phyloP scores from a whole-genome alignment of 1,139 yeast genomes.

The Yamadazyma trypodendri region DNA sequence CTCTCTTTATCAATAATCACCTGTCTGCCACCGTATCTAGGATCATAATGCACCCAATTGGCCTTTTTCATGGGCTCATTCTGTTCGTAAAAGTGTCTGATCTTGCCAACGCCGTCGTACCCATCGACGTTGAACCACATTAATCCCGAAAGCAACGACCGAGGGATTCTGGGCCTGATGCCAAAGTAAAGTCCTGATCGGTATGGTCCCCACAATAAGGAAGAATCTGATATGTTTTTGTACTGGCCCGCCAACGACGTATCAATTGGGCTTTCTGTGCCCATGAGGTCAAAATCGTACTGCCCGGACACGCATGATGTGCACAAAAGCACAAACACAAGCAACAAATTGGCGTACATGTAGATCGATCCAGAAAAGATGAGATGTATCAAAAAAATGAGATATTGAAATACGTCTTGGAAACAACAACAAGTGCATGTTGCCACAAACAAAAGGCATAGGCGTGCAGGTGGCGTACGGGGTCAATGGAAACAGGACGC shows the following conservation, averaged over 20 bases:
- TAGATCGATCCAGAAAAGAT: neutral
- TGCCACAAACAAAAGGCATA: constrained; percentile 42
- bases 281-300: constrained; percentile 7
- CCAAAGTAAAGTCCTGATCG: constrained; percentile 87
- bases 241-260: constrained; percentile 22
- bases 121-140: constrained; percentile 84
- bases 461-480: constrained; percentile 44
- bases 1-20: constrained; percentile 66
- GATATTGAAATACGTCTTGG: neutral
- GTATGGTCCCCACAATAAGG: constrained; percentile 85
- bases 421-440: constrained; percentile 22
- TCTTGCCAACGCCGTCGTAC: constrained; percentile 51
- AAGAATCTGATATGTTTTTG: constrained; percentile 29
- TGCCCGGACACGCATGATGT: too few species aligned
- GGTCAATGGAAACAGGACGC: constrained; percentile 28
- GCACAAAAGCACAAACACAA: neutral
- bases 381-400: too few species aligned
- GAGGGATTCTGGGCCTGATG: constrained; percentile 74
- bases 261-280: constrained; percentile 7
- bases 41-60: constrained; percentile 87
- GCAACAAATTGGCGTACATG: constrained; percentile 2
- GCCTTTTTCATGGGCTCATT: constrained; percentile 69
- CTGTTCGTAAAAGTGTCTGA: constrained; percentile 84
- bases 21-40: constrained; percentile 84
- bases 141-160: constrained; percentile 75